Percentiles rank a stretch among this genome's conserved stretches.
phyloP scores from a whole-genome alignment of 306 rosid species.

The Citrullus amarus region DNA sequence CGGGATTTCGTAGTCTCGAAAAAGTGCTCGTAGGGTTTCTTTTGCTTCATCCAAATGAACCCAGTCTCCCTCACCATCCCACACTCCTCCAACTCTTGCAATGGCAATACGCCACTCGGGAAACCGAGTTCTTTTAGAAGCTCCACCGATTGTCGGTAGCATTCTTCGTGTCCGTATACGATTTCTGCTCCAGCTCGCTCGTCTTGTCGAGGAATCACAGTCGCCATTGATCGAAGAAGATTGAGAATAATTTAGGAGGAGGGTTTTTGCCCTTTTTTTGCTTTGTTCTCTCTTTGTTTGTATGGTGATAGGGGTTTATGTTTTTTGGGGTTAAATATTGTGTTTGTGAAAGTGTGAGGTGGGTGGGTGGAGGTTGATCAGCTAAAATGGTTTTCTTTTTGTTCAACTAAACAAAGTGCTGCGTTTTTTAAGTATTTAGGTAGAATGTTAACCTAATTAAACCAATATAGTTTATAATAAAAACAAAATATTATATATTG shows the following conservation, averaged over 20 bases:
- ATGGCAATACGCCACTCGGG: constrained; percentile 61
- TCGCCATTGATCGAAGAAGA: not conserved
- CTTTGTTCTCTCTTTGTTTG: not conserved
- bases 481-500: not conserved
- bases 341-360: not conserved
- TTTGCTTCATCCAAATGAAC: constrained; percentile 78
- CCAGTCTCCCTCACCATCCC: constrained; percentile 67
- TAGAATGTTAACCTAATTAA: not conserved
- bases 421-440: not conserved
- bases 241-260: not conserved
- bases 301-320: not conserved
- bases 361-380: not conserved
- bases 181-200: constrained; percentile 60
- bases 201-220: not conserved
- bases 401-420: not conserved
- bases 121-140: constrained; percentile 58
- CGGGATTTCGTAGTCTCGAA: constrained; percentile 30
- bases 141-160: constrained; percentile 36
- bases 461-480: not conserved
- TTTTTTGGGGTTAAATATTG: not conserved
- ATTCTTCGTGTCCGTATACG: constrained; percentile 44
- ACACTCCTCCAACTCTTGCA: constrained; percentile 62
- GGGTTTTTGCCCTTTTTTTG: not conserved
- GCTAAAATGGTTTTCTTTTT: not conserved
- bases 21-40: constrained; percentile 54